Evolutionary conservation across 2,329 filamentous ascomycete species (phyloP), one percentile per base, ranked within the genome.

Genomic region (Cladophialophora yegresii): DNA sequence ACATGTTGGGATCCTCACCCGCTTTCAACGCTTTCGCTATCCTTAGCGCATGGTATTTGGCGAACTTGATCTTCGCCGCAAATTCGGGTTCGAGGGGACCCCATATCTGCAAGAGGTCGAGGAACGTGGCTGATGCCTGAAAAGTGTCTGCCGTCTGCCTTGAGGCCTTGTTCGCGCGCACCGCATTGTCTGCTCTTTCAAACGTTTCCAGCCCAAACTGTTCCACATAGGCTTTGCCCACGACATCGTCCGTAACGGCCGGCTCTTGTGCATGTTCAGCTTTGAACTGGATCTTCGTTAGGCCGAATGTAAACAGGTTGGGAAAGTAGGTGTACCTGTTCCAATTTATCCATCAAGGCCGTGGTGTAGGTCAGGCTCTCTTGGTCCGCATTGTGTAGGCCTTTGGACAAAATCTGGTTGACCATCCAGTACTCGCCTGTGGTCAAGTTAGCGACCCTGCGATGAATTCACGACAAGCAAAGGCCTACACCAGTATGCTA

Each of bases 131-230:
- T 0, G 95, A 91, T 1, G 96, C 95, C 74, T 93, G 89, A 71
- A 98, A 96, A 0, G 93, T 98, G 74, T 96, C 92, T 64, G 91
- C 92, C 0, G 95, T 99, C 83, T 96, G 90, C 72, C 91, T 88
- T 47, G 92, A 93, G 66, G 91, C 92, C 74, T 89, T 93, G 78
- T 95, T 89, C 55, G 90, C 89, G 64, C 87, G 85, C 73, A 98
- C 86, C 0, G 92, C 89, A 62, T 89, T 87, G 73, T 97, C 91
- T 3, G 91, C 93, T 68, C 92, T 86, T 54, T 89, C 85, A 69
- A 99, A 93, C 0, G 92, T 93, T 73, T 96, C 90, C 69, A 93
- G 82, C 0, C 89, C 93, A 76, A 99, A 99, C 75, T 96, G 90
- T 77, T 98, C 93, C 54, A 98, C 89, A 72, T 96, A 96, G 60